Conservation (phyloP, 2,329 filamentous ascomycete species). For the Chaetomiaceae sp. region DNA sequence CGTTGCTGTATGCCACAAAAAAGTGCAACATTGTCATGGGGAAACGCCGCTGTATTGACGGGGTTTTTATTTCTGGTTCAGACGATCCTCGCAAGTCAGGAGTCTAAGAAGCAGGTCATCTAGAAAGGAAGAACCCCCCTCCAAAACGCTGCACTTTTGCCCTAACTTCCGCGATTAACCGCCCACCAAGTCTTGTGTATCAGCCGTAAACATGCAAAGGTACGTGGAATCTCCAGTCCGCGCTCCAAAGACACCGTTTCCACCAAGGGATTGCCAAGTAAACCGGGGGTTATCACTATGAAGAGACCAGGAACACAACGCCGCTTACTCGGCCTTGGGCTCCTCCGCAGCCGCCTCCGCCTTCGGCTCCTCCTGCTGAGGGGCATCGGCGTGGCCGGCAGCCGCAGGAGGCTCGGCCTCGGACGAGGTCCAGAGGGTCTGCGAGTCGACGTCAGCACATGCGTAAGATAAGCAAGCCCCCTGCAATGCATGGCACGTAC, state of each 20-base stretch:
- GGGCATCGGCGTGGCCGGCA: conserved; percentile 43
- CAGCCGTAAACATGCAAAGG: conserved; percentile 48
- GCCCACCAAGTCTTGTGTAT: conserved; percentile 33
- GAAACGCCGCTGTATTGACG: conserved; percentile 11
- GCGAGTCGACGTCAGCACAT: conserved; percentile 29
- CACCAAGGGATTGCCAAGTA: conserved; percentile 38
- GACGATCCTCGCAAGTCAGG: conserved; percentile 44
- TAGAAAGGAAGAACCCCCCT: conserved; percentile 35
- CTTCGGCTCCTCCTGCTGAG: conserved; percentile 54
- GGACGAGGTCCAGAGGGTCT: conserved; percentile 99
- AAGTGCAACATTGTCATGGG: background rate
- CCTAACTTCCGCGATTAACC: conserved; percentile 35
- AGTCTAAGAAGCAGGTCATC: conserved; percentile 51
- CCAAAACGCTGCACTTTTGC: conserved; percentile 41
- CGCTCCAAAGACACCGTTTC: conserved; percentile 61
- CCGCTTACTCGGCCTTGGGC: conserved; percentile 61
- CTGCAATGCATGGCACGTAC: conserved; percentile 44
- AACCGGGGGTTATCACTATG: conserved; percentile 41
- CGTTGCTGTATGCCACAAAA: no score
- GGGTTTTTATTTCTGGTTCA: conserved; percentile 49
- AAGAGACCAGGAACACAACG: conserved; percentile 34
- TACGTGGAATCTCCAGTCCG: conserved; percentile 48
- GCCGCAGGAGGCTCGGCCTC: conserved; percentile 81
- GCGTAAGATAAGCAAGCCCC: background rate
- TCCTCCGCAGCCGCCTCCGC: conserved; percentile 56